Evolutionary conservation across 2,329 filamentous ascomycete species (phyloP), one percentile per base, ranked within the genome.

Genomic region (Claviceps fusiformis): DNA sequence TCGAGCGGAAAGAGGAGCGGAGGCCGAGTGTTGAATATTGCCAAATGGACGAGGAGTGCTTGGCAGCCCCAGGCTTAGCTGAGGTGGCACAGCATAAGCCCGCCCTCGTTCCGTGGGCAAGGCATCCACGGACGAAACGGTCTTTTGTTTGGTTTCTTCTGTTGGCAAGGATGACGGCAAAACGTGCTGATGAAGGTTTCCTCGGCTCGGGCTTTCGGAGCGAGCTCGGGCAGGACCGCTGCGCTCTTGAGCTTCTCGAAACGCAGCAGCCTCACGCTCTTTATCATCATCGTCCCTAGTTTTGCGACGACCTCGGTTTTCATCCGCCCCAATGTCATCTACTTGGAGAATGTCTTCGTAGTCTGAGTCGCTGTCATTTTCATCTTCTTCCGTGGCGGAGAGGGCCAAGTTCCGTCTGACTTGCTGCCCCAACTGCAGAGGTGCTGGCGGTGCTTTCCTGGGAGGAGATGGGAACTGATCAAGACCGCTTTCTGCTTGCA

Each of bases 231-330:
- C 91, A 35, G 81, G 71, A 67, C 86, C 90, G 67, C 86, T 90
- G 56, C 85, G 79, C 33, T 79, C 76, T 63, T 89, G 85, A 13
- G 85, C 80, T 62, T 90, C 83, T 63, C 82, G 78, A 50, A 79
- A 67, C 1, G 79, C 81, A n/a, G 83, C 68, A 15, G 82, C 75
- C 65, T 92, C 88, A 50, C 91, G 82, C 54, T 89, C 80, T 54
- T 78, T 78, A 61, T 96, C 89, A 63, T 96, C 91, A 58, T 95
- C 89, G 67, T 92, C 89, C 53, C 91, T 80, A 3, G 90, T 95
- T 68, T 86, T 89, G 62, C 89, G 79, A 57, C 90, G 81, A 9
- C 90, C 92, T 58, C 91, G 80, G 53, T 82, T 73, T 13, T 79
- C 74, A 41, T 78, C 71, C 0, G 77, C 70, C 0, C 78, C 73